These are phyloP conservation scores for Casuarina glauca DNA, from an alignment of 306 rosid genomes.

Conservation along the genomic window DNA sequence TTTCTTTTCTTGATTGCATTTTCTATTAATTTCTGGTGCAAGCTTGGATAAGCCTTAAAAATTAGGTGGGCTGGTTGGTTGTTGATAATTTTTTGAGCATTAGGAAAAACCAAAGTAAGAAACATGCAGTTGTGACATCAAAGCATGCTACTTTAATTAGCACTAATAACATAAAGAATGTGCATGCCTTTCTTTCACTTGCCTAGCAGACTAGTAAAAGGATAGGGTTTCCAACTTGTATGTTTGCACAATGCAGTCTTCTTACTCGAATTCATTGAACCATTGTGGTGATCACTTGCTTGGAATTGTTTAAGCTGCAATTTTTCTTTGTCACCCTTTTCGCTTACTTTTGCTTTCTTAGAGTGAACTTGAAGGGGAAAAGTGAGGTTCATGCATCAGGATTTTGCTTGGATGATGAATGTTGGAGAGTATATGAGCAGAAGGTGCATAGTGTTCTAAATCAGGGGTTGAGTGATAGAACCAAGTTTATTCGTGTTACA, in stretches of 20 bases:
- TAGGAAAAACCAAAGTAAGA: neutral
- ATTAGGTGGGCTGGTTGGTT: neutral
- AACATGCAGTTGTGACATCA: neutral
- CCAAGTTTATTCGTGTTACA: constrained; percentile 65
- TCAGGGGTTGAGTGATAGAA: constrained; percentile 78
- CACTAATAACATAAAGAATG: neutral
- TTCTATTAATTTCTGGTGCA: neutral
- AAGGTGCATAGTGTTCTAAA: constrained; percentile 64
- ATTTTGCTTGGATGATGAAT: constrained; percentile 82
- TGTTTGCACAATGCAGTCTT: constrained; percentile 12
- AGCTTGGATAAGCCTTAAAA: neutral
- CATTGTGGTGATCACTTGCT: constrained; percentile 18
- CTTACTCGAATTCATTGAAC: constrained; percentile 17
- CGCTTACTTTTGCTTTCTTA: constrained; percentile 36
- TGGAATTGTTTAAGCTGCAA: constrained; percentile 21
- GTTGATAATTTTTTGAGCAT: neutral
- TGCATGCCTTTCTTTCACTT: neutral
- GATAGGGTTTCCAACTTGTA: neutral
- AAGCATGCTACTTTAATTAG: neutral
- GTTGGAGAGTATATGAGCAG: constrained; percentile 91
- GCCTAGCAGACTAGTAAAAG: neutral
- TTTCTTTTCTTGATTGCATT: neutral
- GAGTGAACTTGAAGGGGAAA: constrained; percentile 77
- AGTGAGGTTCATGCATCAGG: constrained; percentile 57
- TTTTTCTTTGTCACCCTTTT: neutral